Percentiles rank a stretch among this genome's conserved stretches.
These are phyloP conservation scores for Prunus campanulata DNA, from an alignment of 306 rosid species.

Conservation along the genomic window DNA sequence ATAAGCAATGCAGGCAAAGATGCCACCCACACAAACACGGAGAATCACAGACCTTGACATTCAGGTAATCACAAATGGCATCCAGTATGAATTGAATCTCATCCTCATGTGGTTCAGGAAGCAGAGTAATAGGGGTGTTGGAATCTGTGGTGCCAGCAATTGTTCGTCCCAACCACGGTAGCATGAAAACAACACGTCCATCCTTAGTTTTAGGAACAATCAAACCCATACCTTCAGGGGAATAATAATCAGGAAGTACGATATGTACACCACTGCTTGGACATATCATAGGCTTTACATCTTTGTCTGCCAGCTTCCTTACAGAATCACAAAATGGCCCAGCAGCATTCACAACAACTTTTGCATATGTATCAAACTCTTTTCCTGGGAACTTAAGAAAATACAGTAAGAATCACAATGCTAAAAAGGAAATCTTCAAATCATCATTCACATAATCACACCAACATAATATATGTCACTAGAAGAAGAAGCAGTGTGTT, in stretches of 20 bases:
- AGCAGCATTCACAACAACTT: constrained; percentile 91
- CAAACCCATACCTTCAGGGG: constrained; percentile 98
- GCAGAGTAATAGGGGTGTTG: constrained; percentile 65
- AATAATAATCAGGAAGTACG: constrained; percentile 96
- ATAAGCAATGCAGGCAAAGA: neutral
- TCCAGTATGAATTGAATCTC: constrained; percentile 94
- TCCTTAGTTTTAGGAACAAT: constrained; percentile 98
- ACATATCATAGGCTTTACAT: constrained; percentile 67
- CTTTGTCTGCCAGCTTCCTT: constrained; percentile 75
- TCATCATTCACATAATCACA: neutral
- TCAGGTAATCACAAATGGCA: constrained; percentile 93
- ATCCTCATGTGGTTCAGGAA: constrained; percentile 98
- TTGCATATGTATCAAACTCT: constrained; percentile 93
- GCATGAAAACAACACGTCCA: constrained; percentile 98
- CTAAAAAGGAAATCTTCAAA: neutral
- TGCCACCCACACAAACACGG: neutral
- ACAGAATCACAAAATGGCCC: constrained; percentile 96
- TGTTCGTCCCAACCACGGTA: constrained; percentile 98
- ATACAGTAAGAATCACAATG: constrained; percentile 32
- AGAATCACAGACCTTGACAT: constrained; percentile 67
- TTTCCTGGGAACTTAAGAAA: constrained; percentile 47
- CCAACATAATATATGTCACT: neutral
- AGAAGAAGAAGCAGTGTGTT: constrained; percentile 5
- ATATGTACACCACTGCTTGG: constrained; percentile 98
- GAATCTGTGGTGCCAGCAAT: constrained; percentile 99